Base-by-base conservation (phyloP, 1,284 basidiomycete genomes). In the Phenoliferia sp. region DNA sequence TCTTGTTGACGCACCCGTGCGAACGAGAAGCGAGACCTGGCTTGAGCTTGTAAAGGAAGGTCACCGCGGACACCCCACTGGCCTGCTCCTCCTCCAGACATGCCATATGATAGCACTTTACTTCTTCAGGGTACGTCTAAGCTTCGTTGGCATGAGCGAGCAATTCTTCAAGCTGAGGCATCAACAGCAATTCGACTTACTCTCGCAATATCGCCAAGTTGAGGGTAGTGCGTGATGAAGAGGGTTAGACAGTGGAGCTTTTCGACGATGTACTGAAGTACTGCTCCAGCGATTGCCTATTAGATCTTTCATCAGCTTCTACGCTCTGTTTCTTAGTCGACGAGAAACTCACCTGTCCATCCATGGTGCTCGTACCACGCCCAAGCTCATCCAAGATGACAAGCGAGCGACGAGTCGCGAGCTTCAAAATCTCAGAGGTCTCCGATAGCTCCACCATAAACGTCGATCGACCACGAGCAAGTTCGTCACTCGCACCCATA, bases 201-300 rank as follows among this genome's bases (percentile, higher is more conserved):
- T 31, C 61, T 59, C 0, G 66, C 65, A 22, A 75, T 19, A 17
- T 50, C 50, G n/a, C 59, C 68, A 1, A 76, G 65, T 15, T 65
- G 61, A 2, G 92, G 92, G 75, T 94, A 96, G 77, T 96, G 93
- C 0, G 93, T 96, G 73, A 95, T 93, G 78, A 96, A 96, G n/a
- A 95, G 80, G 0, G 91, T 92, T 77, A 89, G 90, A 81, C 88
- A 89, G 69, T 84, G 84, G 32, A 83, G 84, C 0, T 78, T 79
- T 72, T 84, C 79, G 3, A 89, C 83, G 3, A 95, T 82, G 67
- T 92, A 85, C 60, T 90, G 68, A 60, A 95, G 81, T 0, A 89
- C 89, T 1, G 90, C 89, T 64, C 85, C 83, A 16, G 90, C 90
- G 67, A 92, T 89, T 9, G 89, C 87, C 87, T 91, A 19, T 61